phyloP scores from a whole-genome alignment of 371 early-diverging fungal genomes.

The Mortierella sp. region DNA sequence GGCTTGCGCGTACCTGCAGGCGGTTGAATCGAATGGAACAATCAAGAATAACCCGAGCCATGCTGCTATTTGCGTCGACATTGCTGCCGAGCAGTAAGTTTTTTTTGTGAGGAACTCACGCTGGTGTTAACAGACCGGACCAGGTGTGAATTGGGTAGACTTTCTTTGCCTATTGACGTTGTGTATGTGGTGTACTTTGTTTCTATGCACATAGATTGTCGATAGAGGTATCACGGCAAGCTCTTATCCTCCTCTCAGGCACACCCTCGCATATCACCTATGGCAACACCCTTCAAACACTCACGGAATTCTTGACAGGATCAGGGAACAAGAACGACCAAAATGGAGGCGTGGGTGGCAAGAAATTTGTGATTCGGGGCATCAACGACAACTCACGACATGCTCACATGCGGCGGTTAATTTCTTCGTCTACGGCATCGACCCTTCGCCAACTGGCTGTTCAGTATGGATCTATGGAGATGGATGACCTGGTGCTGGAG shows the following conservation, averaged over 20 bases:
- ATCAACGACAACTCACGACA: conserved; percentile 10
- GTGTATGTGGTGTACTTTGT: background rate
- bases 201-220: conserved; percentile 18
- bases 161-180: background rate
- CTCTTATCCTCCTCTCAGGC: conserved; percentile 43
- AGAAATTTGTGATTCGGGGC: background rate
- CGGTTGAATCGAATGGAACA: conserved; percentile 41
- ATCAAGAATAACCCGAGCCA: conserved; percentile 50
- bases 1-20: conserved; percentile 46
- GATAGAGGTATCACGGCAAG: conserved; percentile 43
- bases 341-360: background rate
- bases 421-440: conserved; percentile 20
- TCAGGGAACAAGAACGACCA: background rate
- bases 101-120: background rate
- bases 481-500: conserved; percentile 34
- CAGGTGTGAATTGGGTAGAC: too few species aligned
- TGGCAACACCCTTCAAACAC: conserved; percentile 29
- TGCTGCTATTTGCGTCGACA: conserved; percentile 56
- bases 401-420: conserved; percentile 12
- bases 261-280: conserved; percentile 27
- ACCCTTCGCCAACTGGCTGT: conserved; percentile 39
- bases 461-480: conserved; percentile 49
- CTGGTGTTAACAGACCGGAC: background rate
- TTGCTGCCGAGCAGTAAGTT: conserved; percentile 49
- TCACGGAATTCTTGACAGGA: conserved; percentile 31